phyloP scores from a whole-genome alignment of 2,329 filamentous ascomycete genomes.

The Botrytis medusae region DNA sequence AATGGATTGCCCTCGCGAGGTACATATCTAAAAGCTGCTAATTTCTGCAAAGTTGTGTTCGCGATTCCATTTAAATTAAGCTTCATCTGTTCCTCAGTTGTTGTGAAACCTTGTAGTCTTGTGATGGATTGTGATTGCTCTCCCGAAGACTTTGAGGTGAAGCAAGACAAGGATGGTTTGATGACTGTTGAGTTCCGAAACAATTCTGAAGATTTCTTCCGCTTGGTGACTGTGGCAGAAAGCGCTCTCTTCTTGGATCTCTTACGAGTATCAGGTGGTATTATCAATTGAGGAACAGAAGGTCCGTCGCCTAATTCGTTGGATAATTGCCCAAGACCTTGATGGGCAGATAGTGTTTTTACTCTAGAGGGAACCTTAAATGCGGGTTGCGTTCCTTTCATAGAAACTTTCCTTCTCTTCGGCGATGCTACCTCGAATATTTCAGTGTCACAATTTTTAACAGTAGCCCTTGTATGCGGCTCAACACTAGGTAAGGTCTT shows the following conservation, averaged over 20 bases:
- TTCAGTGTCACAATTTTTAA: not conserved
- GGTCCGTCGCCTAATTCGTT: not conserved
- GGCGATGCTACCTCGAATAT: not conserved
- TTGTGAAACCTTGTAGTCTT: constrained; percentile 31
- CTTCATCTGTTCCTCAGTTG: constrained; percentile 32
- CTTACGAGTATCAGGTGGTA: constrained; percentile 26
- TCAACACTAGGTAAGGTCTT: constrained; percentile 20
- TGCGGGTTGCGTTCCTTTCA: constrained; percentile 5
- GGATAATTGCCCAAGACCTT: not conserved
- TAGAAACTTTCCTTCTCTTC: constrained; percentile 11
- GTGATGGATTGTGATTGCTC: constrained; percentile 21
- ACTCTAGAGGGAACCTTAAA: constrained; percentile 17
- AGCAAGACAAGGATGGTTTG: constrained; percentile 26
- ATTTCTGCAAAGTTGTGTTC: constrained; percentile 22
- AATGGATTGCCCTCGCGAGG: not conserved
- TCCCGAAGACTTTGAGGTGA: constrained; percentile 19
- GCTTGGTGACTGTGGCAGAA: constrained; percentile 20
- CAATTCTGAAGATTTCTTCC: constrained; percentile 20
- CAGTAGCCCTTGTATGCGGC: constrained; percentile 21
- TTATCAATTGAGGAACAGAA: constrained; percentile 24
- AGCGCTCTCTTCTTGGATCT: constrained; percentile 18
- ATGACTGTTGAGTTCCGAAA: constrained; percentile 33
- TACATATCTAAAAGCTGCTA: constrained; percentile 22
- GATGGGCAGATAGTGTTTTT: not conserved
- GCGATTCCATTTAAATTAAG: constrained; percentile 17